Percentiles rank a stretch among this genome's conserved stretches.
Evolutionary conservation across 306 rosid species (phyloP).

Genomic region (Lupinus albus): DNA sequence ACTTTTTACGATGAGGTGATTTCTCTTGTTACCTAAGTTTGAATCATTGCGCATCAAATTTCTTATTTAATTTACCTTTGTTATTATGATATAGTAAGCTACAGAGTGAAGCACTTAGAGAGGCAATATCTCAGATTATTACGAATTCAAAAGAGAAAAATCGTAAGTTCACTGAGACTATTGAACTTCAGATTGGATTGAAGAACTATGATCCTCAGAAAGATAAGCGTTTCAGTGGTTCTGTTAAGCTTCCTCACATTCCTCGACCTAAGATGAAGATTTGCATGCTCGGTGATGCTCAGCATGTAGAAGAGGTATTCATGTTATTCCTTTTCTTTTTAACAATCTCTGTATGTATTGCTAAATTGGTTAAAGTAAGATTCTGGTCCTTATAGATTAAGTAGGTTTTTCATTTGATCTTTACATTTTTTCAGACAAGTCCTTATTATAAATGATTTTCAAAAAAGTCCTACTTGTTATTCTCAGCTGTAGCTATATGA

Average conservation of each 20-base stretch:
- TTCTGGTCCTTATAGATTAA: too few species aligned
- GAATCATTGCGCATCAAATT: too few species aligned
- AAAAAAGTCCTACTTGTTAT: too few species aligned
- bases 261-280: constrained; percentile 75
- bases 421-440: too few species aligned
- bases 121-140: constrained; percentile 49
- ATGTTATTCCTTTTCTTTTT: not conserved
- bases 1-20: too few species aligned
- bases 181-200: constrained; percentile 70
- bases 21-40: too few species aligned
- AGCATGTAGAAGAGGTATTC: constrained; percentile 53
- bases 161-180: constrained; percentile 57
- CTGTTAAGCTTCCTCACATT: constrained; percentile 69
- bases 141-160: constrained; percentile 46
- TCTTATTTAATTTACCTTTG: too few species aligned
- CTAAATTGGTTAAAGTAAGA: too few species aligned
- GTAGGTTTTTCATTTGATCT: too few species aligned
- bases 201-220: constrained; percentile 73
- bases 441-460: too few species aligned
- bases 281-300: constrained; percentile 83
- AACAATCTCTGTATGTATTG: not conserved
- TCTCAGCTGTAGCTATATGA: too few species aligned
- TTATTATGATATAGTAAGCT: constrained; percentile 45
- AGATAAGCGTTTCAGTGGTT: constrained; percentile 78
- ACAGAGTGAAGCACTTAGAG: constrained; percentile 52